phyloP scores from a whole-genome alignment of 2,329 filamentous ascomycete species.

The Colletotrichum endophyticum region DNA sequence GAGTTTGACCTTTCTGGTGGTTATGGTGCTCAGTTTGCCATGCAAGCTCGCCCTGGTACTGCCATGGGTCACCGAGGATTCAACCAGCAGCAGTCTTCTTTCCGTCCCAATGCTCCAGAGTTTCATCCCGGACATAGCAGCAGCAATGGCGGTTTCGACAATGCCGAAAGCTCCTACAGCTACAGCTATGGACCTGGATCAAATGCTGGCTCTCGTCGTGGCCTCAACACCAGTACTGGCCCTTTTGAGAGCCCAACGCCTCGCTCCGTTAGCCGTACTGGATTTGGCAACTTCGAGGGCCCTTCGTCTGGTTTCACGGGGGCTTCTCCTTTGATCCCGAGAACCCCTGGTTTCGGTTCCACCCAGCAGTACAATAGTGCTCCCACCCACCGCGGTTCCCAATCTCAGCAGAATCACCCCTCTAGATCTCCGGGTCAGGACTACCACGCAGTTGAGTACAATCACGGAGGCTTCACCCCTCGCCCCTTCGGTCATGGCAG shows the following conservation, averaged over 20 bases:
- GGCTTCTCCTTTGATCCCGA: neutral
- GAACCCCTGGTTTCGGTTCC: neutral
- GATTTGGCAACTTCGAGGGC: neutral
- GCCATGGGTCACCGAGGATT: slow-evolving; percentile 11
- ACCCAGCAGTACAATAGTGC: neutral
- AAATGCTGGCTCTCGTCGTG: neutral
- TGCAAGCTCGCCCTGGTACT: slow-evolving; percentile 8
- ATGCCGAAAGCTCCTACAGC: slow-evolving; percentile 4
- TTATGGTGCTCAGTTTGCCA: neutral
- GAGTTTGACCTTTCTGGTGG: neutral
- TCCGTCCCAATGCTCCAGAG: slow-evolving; percentile 37
- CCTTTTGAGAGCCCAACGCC: slow-evolving; percentile 9
- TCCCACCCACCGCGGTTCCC: neutral
- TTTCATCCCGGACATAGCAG: slow-evolving; percentile 29
- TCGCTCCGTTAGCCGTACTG: neutral
- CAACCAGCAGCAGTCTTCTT: slow-evolving; percentile 21
- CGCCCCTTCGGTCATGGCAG: neutral
- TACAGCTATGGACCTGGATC: neutral
- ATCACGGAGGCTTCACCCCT: neutral
- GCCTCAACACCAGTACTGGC: neutral
- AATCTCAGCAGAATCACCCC: neutral
- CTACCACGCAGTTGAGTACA: neutral
- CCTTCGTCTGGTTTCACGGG: neutral
- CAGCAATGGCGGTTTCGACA: neutral
- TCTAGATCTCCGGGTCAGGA: neutral